Base-by-base conservation (phyloP, 148 eudicot genomes). In the Polygonum aviculare region DNA sequence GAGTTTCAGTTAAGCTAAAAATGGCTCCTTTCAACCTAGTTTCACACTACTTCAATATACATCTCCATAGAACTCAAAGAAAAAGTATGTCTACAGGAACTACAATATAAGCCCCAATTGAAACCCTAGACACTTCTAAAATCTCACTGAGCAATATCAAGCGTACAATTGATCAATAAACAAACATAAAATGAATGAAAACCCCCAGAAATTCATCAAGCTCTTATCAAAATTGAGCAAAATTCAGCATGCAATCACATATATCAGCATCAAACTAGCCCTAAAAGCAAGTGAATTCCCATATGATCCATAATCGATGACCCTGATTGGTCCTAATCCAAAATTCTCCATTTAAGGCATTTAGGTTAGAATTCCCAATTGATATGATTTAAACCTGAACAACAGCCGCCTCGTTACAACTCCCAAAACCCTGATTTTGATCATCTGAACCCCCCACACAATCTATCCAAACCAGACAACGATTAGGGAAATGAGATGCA, bases 401-500 rank as follows among this genome's bases (percentile, higher is more conserved):
- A 62, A 60, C 6, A 62, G 16, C 14, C 65, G 22, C 33, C 2
- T 12, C 8, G 19, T 21, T 59, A 16, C 69, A 62, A 15, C 69
- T 62, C 10, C 33, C 15, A 62, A 62, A 62, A 31, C 69, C 69
- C 69, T 62, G 26, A 62, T 62, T 62, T 62, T 26, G 69, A 62
- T 31, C 69, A 15, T 31, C 31, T 11, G 16, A n/a, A 62, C 15
- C 36, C 31, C 67, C 38, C 9, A 60, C 26, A 22, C 38, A 60
- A 33, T 22, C 26, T 11, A 57, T 22, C 36, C 2, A 60, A 60
- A 22, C 15, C 26, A 60, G 38, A 41, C 15, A 70, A 1, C 45
- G 12, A 70, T 70, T 39, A 39, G 74, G 21, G 49, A 70, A 70
- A 70, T 70, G 49, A 44, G 74, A 69, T 7, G 52, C 74, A 70